Base-by-base conservation (phyloP, 2,329 filamentous ascomycete genomes). In the Colletotrichum sp. region DNA sequence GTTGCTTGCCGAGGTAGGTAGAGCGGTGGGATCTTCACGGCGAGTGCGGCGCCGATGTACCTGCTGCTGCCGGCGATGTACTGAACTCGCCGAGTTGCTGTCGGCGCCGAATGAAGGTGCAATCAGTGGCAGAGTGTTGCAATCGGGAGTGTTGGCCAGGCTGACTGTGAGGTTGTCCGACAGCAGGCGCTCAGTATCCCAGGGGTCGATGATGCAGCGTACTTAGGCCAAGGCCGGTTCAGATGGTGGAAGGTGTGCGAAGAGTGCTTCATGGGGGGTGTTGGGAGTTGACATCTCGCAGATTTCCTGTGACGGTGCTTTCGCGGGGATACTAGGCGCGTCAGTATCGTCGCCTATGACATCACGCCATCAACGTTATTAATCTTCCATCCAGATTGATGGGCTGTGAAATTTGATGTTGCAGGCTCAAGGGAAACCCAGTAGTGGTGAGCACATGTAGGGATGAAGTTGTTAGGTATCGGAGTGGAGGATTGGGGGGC, bases 401-500 rank as follows among this genome's bases (percentile, higher is more conserved):
- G n/a, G 16, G 49, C 12, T 4, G 49, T 55, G 3, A n/a, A 12
- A 55, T 55, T 55, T 55, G 49, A 55, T 55, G 49, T 3, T 55
- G 4, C 49, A 55, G 49, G 49, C 49, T 55, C n/a, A 55, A 55
- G 49, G 4, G 49, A 55, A 25, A 55, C 22, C 22, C 19, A 55
- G 49, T 55, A 55, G 8, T 55, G 22, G 49, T 55, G 22, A 55
- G 49, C 3, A 55, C 12, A 55, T 13, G 19, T 6, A 55, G 49
- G 49, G 19, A 55, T 22, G 19, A 55, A 55, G 49, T 6, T 55
- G 7, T 55, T 55, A n/a, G 22, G 49, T 22, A 55, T 55, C 6
- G 22, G 8, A 55, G 49, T 55, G 74, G 74, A n/a, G 74, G 71
- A 13, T 76, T 70, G 8, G 70, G 74, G 8, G 74, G 71, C 16